phyloP scores from a whole-genome alignment of 2,329 filamentous ascomycete genomes.

The Cladophialophora immunda region DNA sequence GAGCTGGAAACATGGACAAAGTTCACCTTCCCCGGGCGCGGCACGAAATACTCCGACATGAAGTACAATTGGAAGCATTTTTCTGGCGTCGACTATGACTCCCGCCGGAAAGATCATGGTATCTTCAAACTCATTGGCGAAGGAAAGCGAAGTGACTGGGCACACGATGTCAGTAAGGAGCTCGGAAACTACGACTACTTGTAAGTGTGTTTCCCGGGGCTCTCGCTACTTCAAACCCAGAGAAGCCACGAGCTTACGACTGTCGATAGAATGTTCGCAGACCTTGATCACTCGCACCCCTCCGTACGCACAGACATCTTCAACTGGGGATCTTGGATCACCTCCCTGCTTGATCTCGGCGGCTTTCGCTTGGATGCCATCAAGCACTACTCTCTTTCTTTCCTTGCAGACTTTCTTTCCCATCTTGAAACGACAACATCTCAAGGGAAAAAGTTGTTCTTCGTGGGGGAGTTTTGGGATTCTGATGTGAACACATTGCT shows the following conservation, averaged over 20 bases:
- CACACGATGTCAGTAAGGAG: constrained; percentile 67
- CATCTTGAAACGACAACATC: constrained; percentile 57
- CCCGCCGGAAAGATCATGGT: constrained; percentile 59
- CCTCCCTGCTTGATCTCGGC: constrained; percentile 65
- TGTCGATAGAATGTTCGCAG: constrained; percentile 67
- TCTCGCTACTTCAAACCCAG: not conserved
- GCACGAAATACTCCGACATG: constrained; percentile 65
- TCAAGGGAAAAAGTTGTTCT: constrained; percentile 63
- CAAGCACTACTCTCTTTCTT: constrained; percentile 75
- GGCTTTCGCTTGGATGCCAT: constrained; percentile 78
- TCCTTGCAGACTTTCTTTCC: constrained; percentile 69
- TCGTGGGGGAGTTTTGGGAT: constrained; percentile 76
- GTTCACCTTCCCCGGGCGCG: constrained; percentile 71
- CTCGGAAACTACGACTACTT: constrained; percentile 69
- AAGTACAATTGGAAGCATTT: constrained; percentile 75
- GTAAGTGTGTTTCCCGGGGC: constrained; percentile 34
- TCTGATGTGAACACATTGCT: constrained; percentile 65
- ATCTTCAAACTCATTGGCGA: constrained; percentile 72
- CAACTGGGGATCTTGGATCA: constrained; percentile 74
- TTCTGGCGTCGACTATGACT: constrained; percentile 72
- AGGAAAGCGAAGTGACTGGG: constrained; percentile 64
- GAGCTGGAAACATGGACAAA: constrained; percentile 74
- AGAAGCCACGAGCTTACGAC: not conserved
- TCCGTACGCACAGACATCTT: constrained; percentile 72
- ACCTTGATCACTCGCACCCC: constrained; percentile 71